These are phyloP conservation scores for Platanthera zijinensis DNA, from an alignment of 106 monocot species.

Conservation along the genomic window DNA sequence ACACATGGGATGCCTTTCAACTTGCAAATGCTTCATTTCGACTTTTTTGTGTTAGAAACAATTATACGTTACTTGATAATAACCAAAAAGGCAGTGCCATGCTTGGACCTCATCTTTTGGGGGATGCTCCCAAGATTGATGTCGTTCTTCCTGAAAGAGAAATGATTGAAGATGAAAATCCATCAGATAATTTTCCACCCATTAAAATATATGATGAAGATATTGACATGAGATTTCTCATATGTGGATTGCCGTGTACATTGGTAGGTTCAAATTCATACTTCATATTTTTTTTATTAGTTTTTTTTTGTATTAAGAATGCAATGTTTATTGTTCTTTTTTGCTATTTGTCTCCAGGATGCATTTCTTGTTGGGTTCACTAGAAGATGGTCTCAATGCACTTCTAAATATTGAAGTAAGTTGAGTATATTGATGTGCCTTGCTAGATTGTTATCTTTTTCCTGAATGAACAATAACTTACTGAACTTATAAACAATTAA, in stretches of 20 bases:
- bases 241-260: slow-evolving; percentile 68
- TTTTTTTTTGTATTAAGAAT: neutral
- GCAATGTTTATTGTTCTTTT: neutral
- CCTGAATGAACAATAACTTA: neutral
- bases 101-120: slow-evolving; percentile 55
- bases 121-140: slow-evolving; percentile 78
- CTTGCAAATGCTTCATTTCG: slow-evolving; percentile 53
- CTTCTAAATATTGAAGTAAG: slow-evolving; percentile 96
- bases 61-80: slow-evolving; percentile 25
- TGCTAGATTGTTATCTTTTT: slow-evolving; percentile 3
- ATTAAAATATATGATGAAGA: slow-evolving; percentile 80
- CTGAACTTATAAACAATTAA: neutral
- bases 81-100: slow-evolving; percentile 30
- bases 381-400: slow-evolving; percentile 95
- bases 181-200: slow-evolving; percentile 41
- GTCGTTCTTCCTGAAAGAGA: slow-evolving; percentile 34
- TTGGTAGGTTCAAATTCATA: slow-evolving; percentile 32
- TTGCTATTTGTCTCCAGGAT: slow-evolving; percentile 50
- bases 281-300: neutral
- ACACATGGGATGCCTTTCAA: slow-evolving; percentile 61
- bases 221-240: slow-evolving; percentile 54
- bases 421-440: neutral
- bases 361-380: slow-evolving; percentile 59
- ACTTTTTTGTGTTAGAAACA: slow-evolving; percentile 55
- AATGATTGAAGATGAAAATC: slow-evolving; percentile 21